Conservation (phyloP, 768 basidiomycete species). For the Panaeolus cyanescens region DNA sequence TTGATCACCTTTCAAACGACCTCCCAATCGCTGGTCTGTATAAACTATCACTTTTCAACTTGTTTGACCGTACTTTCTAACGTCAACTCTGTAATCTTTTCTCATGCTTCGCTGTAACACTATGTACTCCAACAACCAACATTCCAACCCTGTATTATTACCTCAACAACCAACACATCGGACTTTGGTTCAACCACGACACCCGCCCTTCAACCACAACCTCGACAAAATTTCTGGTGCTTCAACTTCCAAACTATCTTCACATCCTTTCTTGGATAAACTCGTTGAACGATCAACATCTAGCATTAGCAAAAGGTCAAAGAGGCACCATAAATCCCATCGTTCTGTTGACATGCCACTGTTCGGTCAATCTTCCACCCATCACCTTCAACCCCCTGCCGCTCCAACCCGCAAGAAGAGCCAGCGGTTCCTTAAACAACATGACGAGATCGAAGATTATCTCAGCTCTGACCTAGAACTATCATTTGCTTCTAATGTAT, state of each 20-base stretch:
- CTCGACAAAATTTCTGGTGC: slow-evolving; percentile 13
- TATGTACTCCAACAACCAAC: slow-evolving; percentile 2
- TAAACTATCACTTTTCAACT: slow-evolving; percentile 14
- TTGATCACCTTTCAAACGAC: slow-evolving; percentile 19
- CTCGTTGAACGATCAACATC: slow-evolving; percentile 32
- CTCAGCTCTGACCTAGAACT: slow-evolving; percentile 77
- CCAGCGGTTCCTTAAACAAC: slow-evolving; percentile 39
- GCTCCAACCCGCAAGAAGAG: slow-evolving; percentile 51
- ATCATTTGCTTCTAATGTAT: slow-evolving; percentile 84
- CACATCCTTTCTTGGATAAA: slow-evolving; percentile 36
- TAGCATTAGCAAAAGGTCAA: slow-evolving; percentile 47
- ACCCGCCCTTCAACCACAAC: not conserved
- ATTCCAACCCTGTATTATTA: slow-evolving; percentile 12
- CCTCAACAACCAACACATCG: slow-evolving; percentile 13
- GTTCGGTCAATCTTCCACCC: slow-evolving; percentile 44
- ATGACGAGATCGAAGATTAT: slow-evolving; percentile 64
- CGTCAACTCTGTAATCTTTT: slow-evolving; percentile 20
- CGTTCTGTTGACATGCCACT: slow-evolving; percentile 53
- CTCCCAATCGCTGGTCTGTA: slow-evolving; percentile 32
- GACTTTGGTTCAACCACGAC: slow-evolving; percentile 14
- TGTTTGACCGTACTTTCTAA: slow-evolving; percentile 26
- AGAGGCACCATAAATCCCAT: slow-evolving; percentile 34
- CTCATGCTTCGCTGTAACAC: slow-evolving; percentile 8
- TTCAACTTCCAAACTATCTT: slow-evolving; percentile 24
- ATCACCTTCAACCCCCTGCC: slow-evolving; percentile 47